Percentiles rank a stretch among this genome's conserved stretches.
Evolutionary conservation across 495 filamentous ascomycete genomes (phyloP).

Genomic region (Chaetomium cochliodes): DNA sequence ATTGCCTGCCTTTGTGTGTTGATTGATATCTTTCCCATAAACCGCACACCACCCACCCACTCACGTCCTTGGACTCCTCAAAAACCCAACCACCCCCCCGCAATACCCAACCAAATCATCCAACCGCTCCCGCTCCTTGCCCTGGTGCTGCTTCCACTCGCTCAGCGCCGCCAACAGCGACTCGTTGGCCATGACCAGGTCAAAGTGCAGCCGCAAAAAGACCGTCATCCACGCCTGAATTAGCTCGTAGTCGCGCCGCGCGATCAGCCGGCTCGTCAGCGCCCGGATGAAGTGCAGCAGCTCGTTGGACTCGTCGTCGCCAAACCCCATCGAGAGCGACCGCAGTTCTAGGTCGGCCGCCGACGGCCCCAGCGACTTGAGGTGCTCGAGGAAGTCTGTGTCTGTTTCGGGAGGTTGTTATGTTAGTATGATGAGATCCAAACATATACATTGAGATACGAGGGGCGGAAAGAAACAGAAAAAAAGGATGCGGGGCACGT

Average conservation of each 20-base stretch:
- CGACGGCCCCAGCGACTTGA: slow-evolving; percentile 75
- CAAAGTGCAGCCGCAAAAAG: slow-evolving; percentile 73
- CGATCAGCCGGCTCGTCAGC: slow-evolving; percentile 63
- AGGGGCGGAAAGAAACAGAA: not conserved
- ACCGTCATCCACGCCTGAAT: slow-evolving; percentile 96
- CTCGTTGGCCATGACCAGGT: slow-evolving; percentile 46
- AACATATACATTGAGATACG: no score
- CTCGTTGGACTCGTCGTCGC: slow-evolving; percentile 45
- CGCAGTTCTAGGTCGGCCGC: slow-evolving; percentile 87
- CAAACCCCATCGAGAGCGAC: slow-evolving; percentile 58
- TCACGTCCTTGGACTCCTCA: slow-evolving; percentile 61
- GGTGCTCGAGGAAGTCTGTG: slow-evolving; percentile 67
- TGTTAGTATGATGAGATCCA: not conserved
- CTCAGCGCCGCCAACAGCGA: slow-evolving; percentile 50
- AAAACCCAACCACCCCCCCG: slow-evolving; percentile 81
- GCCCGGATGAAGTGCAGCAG: slow-evolving; percentile 67
- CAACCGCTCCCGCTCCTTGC: slow-evolving; percentile 66
- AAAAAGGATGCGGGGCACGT: not conserved
- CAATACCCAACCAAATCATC: slow-evolving; percentile 79
- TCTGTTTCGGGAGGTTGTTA: slow-evolving; percentile 21
- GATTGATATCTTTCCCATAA: not conserved
- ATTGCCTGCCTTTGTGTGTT: no score
- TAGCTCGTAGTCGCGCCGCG: slow-evolving; percentile 81
- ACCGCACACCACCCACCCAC: no score
- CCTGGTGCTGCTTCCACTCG: slow-evolving; percentile 66